Conservation (phyloP, 208 protist genomes). For the Kentomonas sorsogonicus region DNA sequence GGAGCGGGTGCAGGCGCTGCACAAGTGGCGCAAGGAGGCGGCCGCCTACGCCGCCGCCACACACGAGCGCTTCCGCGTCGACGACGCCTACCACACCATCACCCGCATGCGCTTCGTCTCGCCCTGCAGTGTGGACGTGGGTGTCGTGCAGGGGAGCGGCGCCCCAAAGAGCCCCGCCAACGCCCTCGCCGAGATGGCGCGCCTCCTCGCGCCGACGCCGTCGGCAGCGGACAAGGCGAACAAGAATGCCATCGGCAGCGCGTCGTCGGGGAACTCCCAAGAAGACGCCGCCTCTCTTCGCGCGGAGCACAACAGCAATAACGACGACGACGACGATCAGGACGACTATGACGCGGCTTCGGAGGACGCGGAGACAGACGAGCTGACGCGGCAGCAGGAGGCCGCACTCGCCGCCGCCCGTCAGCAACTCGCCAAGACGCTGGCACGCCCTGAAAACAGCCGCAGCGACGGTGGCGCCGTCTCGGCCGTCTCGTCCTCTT, state of each 20-base stretch:
- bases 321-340: slow-evolving; percentile 3
- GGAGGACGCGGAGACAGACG: too few species aligned
- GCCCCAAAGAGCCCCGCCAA: slow-evolving; percentile 30
- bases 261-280: too few species aligned
- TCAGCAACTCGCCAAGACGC: too few species aligned
- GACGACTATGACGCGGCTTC: too few species aligned
- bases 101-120: slow-evolving; percentile 68
- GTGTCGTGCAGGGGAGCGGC: slow-evolving; percentile 35
- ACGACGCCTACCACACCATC: slow-evolving; percentile 62
- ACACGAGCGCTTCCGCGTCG: slow-evolving; percentile 36
- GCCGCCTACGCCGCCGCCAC: slow-evolving; percentile 24
- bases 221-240: neutral
- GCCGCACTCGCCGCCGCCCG: too few species aligned
- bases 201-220: neutral
- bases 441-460: too few species aligned
- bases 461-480: too few species aligned
- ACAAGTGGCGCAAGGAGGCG: slow-evolving; percentile 53
- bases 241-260: neutral
- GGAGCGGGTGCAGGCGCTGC: slow-evolving; percentile 53
- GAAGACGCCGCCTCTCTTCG: too few species aligned
- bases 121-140: slow-evolving; percentile 7
- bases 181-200: neutral
- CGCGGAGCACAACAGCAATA: slow-evolving; percentile 1
- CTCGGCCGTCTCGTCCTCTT: too few species aligned
- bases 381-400: too few species aligned